Conservation (phyloP, 2,329 filamentous ascomycete genomes). For the Calycina herbarum region DNA sequence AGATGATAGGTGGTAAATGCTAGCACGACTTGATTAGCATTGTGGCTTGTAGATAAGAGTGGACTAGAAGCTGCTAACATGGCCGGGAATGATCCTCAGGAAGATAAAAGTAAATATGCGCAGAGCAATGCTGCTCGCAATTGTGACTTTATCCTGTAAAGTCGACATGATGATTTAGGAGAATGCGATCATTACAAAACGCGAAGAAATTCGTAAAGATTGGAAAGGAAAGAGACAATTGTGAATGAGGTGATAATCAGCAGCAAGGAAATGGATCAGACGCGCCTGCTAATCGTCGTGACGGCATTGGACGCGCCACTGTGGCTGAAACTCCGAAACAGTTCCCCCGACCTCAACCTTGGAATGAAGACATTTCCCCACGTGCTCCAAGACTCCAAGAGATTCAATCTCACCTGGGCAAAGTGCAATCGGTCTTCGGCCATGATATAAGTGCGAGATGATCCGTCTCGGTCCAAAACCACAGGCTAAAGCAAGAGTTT, state of each 20-base stretch:
- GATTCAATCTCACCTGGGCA: too few species aligned
- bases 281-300: neutral
- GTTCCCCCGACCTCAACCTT: neutral
- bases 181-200: neutral
- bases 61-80: slow-evolving; percentile 31
- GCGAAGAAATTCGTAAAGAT: neutral
- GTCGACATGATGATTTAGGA: slow-evolving; percentile 23
- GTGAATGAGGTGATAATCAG: neutral
- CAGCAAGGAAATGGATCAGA: neutral
- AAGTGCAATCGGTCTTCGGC: neutral
- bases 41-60: slow-evolving; percentile 10
- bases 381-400: neutral
- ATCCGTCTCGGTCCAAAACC: neutral
- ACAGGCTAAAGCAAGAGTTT: neutral
- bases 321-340: neutral
- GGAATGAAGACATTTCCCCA: neutral
- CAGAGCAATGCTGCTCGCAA: slow-evolving; percentile 49
- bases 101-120: slow-evolving; percentile 56
- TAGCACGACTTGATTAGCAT: slow-evolving; percentile 14
- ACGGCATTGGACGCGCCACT: neutral
- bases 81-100: slow-evolving; percentile 53
- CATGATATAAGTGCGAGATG: neutral
- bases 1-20: slow-evolving; percentile 48
- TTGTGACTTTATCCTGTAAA: slow-evolving; percentile 32
- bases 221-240: neutral